Conservation (phyloP, 192 early-diverging fungal genomes). For the Powellomyces hirtus region DNA sequence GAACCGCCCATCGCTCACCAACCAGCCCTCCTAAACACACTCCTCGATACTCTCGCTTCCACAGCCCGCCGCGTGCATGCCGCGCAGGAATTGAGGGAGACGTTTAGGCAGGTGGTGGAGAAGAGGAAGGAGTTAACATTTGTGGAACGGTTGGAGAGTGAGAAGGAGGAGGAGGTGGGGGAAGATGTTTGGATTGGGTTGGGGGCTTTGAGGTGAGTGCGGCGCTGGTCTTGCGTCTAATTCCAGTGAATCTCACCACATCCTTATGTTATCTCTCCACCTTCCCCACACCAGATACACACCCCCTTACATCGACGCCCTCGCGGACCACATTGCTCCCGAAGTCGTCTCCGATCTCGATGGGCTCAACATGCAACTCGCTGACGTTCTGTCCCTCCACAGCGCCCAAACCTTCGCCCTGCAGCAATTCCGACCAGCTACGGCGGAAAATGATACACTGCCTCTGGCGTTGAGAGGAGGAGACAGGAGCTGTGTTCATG, state of each 20-base stretch:
- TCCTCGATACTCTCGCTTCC: neutral
- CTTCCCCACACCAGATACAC: conserved; percentile 12
- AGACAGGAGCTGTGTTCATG: neutral
- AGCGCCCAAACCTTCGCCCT: neutral
- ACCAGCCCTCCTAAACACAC: neutral
- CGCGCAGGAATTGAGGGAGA: neutral
- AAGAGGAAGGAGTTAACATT: neutral
- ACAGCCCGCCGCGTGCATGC: neutral
- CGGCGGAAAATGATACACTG: neutral
- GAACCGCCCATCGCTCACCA: neutral
- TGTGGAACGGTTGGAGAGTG: no score
- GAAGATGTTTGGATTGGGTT: conserved; percentile 10
- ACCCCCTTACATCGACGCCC: conserved; percentile 21
- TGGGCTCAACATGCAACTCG: conserved; percentile 6
- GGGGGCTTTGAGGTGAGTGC: conserved; percentile 18
- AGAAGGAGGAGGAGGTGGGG: neutral
- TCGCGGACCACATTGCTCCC: conserved; percentile 2
- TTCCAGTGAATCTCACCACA: neutral
- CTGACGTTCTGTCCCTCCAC: no score
- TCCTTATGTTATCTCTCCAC: neutral
- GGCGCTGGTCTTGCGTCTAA: neutral
- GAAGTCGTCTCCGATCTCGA: conserved; percentile 19
- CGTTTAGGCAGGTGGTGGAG: neutral
- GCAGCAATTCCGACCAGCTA: neutral
- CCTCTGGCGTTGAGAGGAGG: neutral